Evolutionary conservation across 1,284 basidiomycete genomes (phyloP), one percentile per base, ranked within the genome.

Genomic region (Trametes pubescens): DNA sequence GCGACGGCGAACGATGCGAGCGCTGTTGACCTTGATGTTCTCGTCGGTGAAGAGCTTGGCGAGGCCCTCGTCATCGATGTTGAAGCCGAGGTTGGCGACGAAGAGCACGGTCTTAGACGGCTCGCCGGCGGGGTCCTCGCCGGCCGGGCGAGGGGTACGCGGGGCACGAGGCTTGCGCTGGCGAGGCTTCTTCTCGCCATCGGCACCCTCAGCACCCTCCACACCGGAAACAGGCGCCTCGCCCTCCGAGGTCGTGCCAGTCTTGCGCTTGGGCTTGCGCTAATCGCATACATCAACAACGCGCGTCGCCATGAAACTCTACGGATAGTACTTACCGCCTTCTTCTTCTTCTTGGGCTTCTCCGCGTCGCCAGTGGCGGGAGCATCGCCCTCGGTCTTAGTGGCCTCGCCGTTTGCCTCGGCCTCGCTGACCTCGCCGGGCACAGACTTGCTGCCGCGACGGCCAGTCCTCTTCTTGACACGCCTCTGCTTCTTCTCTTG

Each of bases 51-150:
- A 97, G 71, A 96, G 83, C 53, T 86, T 80, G 47, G 84, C 76
- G 66, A 97, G 88, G 58, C 82, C 88, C 40, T 84, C 89, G 73
- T 98, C 95, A 65, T 94, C 93, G 67, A 97, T 86, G 75, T 81
- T 89, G 86, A 96, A 98, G 43, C 94, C 92, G 62, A 98, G 92
- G 83, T 98, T 98, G 78, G 95, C 95, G 67, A 98, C 95, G 72
- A 98, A 98, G 68, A 98, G 82, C 78, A 94, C 89, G 67, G 84
- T 92, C 86, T 93, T 90, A 74, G 90, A 92, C 43, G 87, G 91
- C 74, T 92, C 91, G 70, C 93, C 93, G 62, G 82, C 81, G 37
- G 93, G 92, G 62, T 90, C 89, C 77, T 92, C 89, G 61, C 91
- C 92, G 37, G 83, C 84, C 43, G 89, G 83, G 71, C 91, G 92